Percentiles rank a stretch among this genome's conserved stretches.
These are phyloP conservation scores for Microcera coccophila DNA, from an alignment of 2,329 filamentous ascomycete species.

Conservation along the genomic window DNA sequence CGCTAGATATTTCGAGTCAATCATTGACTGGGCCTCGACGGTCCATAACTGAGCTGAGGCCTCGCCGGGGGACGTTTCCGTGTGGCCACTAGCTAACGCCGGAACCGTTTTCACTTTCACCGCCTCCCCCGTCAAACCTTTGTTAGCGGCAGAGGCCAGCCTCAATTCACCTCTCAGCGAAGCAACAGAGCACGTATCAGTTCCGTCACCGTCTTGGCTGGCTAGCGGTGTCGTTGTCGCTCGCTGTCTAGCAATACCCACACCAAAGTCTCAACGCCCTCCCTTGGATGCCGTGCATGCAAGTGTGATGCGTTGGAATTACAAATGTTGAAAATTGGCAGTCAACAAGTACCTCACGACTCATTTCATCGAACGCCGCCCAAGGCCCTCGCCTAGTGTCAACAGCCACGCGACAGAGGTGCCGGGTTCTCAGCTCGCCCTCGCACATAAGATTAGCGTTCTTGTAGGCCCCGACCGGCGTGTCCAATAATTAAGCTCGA, in stretches of 20 bases:
- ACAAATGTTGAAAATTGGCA: too few species aligned
- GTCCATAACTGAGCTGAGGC: slow-evolving; percentile 24
- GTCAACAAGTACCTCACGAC: slow-evolving; percentile 1
- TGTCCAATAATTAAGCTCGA: slow-evolving; percentile 31
- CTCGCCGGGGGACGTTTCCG: slow-evolving; percentile 25
- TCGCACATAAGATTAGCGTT: slow-evolving; percentile 13
- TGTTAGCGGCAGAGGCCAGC: slow-evolving; percentile 9
- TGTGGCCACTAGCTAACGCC: slow-evolving; percentile 20
- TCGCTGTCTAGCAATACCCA: too few species aligned
- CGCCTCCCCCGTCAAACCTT: slow-evolving; percentile 18
- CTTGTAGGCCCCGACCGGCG: slow-evolving; percentile 14
- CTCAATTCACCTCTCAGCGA: neutral
- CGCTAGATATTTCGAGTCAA: neutral
- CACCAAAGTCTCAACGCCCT: too few species aligned
- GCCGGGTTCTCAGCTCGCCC: slow-evolving; percentile 18
- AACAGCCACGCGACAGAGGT: slow-evolving; percentile 27
- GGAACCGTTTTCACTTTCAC: slow-evolving; percentile 23
- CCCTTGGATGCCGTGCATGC: too few species aligned
- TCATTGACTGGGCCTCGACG: slow-evolving; percentile 9
- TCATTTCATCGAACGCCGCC: slow-evolving; percentile 5
- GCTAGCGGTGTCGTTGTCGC: neutral
- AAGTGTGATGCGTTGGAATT: too few species aligned
- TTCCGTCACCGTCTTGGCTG: neutral
- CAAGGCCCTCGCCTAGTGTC: slow-evolving; percentile 4
- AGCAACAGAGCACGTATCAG: neutral